Conservation (phyloP, 2,329 filamentous ascomycete genomes). For the Xylariaceae sp. region DNA sequence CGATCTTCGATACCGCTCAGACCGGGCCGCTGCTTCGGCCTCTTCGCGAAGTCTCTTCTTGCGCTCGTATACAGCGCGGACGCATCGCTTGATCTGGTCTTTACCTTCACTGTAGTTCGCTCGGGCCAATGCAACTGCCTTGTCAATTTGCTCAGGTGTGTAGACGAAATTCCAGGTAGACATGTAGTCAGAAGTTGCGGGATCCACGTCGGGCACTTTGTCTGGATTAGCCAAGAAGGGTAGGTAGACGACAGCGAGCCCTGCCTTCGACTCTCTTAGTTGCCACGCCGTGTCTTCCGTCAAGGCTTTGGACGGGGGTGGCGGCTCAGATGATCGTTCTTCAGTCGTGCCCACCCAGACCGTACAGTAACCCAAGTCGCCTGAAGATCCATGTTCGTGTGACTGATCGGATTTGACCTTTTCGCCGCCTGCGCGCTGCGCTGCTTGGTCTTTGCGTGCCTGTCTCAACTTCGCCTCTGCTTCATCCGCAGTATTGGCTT, state of each 20-base stretch:
- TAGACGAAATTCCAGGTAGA: slow-evolving; percentile 99
- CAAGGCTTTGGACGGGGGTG: slow-evolving; percentile 48
- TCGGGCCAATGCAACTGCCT: slow-evolving; percentile 74
- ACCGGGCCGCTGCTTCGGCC: slow-evolving; percentile 40
- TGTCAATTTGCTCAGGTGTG: slow-evolving; percentile 83
- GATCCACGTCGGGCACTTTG: slow-evolving; percentile 77
- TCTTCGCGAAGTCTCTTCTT: slow-evolving; percentile 71
- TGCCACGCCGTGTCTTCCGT: slow-evolving; percentile 63
- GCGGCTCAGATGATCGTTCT: slow-evolving; percentile 62
- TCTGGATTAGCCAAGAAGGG: slow-evolving; percentile 77
- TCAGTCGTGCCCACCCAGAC: slow-evolving; percentile 88
- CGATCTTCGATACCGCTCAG: slow-evolving; percentile 44
- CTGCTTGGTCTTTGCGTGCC: slow-evolving; percentile 44
- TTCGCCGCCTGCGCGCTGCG: slow-evolving; percentile 37
- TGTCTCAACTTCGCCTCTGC: slow-evolving; percentile 62
- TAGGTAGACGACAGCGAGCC: slow-evolving; percentile 86
- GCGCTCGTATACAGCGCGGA: slow-evolving; percentile 87
- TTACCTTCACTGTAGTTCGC: slow-evolving; percentile 85
- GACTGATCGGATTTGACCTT: slow-evolving; percentile 38
- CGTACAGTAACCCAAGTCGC: slow-evolving; percentile 82
- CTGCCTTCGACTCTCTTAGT: slow-evolving; percentile 73
- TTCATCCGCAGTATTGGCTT: slow-evolving; percentile 58
- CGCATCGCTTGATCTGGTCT: slow-evolving; percentile 72
- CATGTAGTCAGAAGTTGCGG: slow-evolving; percentile 78
- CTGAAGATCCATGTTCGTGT: slow-evolving; percentile 41